These are phyloP conservation scores for Xylariales sp. DNA, from an alignment of 2,329 filamentous ascomycete genomes.

Conservation along the genomic window DNA sequence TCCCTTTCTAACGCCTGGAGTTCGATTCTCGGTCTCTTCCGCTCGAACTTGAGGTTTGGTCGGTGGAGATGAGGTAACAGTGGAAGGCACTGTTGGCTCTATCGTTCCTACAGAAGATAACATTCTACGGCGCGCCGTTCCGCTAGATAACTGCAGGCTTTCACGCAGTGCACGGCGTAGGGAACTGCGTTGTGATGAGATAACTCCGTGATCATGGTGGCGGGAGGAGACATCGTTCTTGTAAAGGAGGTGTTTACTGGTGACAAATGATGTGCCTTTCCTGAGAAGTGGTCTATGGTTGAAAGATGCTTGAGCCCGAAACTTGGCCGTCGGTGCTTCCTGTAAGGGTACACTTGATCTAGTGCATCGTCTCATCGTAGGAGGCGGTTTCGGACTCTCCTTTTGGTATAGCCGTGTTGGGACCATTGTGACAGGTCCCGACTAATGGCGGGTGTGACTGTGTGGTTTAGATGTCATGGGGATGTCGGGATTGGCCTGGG, in stretches of 20 bases:
- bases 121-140: background rate
- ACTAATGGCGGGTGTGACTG: background rate
- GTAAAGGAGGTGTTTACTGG: background rate
- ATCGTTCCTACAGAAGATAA: too few species aligned
- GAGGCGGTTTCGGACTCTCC: too few species aligned
- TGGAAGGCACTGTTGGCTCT: background rate
- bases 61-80: background rate
- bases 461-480: conserved; percentile 4
- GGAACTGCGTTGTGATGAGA: conserved; percentile 36
- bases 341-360: conserved; percentile 4
- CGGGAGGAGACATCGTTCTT: background rate
- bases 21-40: background rate
- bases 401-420: background rate
- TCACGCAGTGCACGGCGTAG: conserved; percentile 35
- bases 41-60: background rate
- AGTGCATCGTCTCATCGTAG: background rate
- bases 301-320: background rate
- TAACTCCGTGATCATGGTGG: background rate
- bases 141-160: conserved; percentile 3
- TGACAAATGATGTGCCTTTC: background rate
- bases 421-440: background rate
- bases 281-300: background rate
- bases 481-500: background rate
- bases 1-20: background rate
- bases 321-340: background rate